phyloP scores from a whole-genome alignment of 306 rosid species.

The Cotoneaster glaucophyllus region DNA sequence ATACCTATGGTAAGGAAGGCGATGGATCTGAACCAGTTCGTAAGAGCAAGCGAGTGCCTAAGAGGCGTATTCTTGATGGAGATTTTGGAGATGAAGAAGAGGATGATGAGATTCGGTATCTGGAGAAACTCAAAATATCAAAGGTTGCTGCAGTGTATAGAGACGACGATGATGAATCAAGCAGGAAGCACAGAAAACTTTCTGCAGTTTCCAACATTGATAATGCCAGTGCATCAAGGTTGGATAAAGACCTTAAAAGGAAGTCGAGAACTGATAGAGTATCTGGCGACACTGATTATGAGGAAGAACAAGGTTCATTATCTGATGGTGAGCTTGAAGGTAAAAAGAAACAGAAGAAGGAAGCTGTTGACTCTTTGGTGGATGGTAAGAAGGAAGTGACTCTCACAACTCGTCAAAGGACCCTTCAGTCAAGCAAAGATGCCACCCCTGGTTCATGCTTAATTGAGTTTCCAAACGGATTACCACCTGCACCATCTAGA shows the following conservation, averaged over 20 bases:
- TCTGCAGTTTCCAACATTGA: constrained; percentile 65
- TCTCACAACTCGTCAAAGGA: constrained; percentile 81
- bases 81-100: constrained; percentile 62
- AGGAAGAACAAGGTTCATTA: constrained; percentile 62
- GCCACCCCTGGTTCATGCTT: constrained; percentile 54
- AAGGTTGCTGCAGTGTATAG: constrained; percentile 51
- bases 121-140: constrained; percentile 82
- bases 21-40: constrained; percentile 63
- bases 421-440: constrained; percentile 88
- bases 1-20: constrained; percentile 38
- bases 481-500: constrained; percentile 91
- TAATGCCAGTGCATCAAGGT: constrained; percentile 39
- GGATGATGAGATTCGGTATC: constrained; percentile 82
- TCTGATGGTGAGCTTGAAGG: constrained; percentile 71
- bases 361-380: constrained; percentile 61
- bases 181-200: constrained; percentile 76
- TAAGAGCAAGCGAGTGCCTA: constrained; percentile 76
- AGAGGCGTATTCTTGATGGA: constrained; percentile 63
- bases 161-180: constrained; percentile 66
- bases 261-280: constrained; percentile 28
- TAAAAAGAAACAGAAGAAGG: constrained; percentile 73
- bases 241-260: constrained; percentile 34
- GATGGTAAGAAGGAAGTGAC: constrained; percentile 67
- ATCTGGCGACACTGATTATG: constrained; percentile 38
- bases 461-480: constrained; percentile 92